Base-by-base conservation (phyloP, 495 filamentous ascomycete genomes). In the Pseudoneurospora amorphoporcata region DNA sequence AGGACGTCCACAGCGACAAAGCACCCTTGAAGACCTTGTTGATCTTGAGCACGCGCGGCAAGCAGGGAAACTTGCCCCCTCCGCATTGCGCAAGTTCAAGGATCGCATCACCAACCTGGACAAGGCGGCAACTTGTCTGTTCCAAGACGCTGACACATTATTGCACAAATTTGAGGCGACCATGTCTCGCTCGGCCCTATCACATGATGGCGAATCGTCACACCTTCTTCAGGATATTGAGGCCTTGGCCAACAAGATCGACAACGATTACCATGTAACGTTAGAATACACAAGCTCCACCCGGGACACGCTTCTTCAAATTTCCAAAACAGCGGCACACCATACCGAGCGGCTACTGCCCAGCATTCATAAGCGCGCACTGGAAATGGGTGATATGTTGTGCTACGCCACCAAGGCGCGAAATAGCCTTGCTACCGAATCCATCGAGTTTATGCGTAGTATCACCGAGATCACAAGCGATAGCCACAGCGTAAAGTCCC, bases 281-380 rank as follows among this genome's bases (percentile, higher is more conserved):
- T 82, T 92, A 19, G 86, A 86, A 7, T 88, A 94, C 68, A 84
- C 89, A 2, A 88, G 86, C 79, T 90, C 88, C 72, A 81, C 87
- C 47, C 93, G 92, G 73, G 91, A 92, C 41, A 84, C 94, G 53
- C 87, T 95, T 45, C 86, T 89, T 8, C 92, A 94, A 76, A 91
- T 90, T 16, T 97, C 94, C 39, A 94, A 94, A 79, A 91, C 93
- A 75, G 95, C 95, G 5, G 87, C 93, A 14, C 88, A 89, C 39
- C 94, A 97, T 78, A 98, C 94, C 0, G 90, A 92, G 73, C 92
- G 94, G 72, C 88, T 95, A 68, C 82, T 99, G n/a, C 95, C 95
- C 4, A 93, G 88, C 39, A 85, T 98, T 4, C 77, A 84, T 45
- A 90, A 91, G 40, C 87, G 92, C 47, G 86, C 88, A 71, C 72